phyloP scores from a whole-genome alignment of 352 stramenopile genomes.

The Phytophthora sojae region DNA sequence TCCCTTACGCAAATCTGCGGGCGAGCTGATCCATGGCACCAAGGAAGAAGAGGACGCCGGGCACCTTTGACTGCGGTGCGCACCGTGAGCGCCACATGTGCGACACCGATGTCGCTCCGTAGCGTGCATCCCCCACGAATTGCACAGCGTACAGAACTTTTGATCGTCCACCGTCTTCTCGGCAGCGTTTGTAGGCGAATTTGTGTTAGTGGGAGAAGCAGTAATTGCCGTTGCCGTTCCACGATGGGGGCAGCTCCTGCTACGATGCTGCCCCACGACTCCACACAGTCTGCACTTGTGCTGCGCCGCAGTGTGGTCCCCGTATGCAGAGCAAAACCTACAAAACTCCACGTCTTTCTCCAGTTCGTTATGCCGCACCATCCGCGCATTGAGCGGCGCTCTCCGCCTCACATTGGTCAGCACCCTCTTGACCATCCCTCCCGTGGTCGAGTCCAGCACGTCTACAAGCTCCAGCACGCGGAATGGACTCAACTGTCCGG shows the following conservation, averaged over 20 bases:
- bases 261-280: slow-evolving; percentile 64
- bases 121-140: slow-evolving; percentile 56
- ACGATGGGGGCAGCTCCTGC: slow-evolving; percentile 56
- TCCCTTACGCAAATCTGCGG: slow-evolving; percentile 43
- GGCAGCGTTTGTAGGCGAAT: not conserved
- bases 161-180: slow-evolving; percentile 32
- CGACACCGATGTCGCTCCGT: slow-evolving; percentile 71
- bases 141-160: slow-evolving; percentile 71
- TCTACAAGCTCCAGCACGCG: slow-evolving; percentile 80
- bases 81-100: slow-evolving; percentile 57
- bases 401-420: slow-evolving; percentile 70
- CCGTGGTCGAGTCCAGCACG: slow-evolving; percentile 78
- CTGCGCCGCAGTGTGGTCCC: slow-evolving; percentile 68
- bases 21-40: slow-evolving; percentile 57
- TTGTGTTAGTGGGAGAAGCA: not conserved
- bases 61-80: slow-evolving; percentile 68
- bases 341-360: slow-evolving; percentile 69
- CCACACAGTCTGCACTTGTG: slow-evolving; percentile 75
- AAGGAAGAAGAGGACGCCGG: slow-evolving; percentile 28
- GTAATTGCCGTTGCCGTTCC: not conserved
- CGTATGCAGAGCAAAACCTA: slow-evolving; percentile 73
- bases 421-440: slow-evolving; percentile 78
- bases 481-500: slow-evolving; percentile 56
- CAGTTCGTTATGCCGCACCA: slow-evolving; percentile 34
- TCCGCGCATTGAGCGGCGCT: slow-evolving; percentile 49